Percentiles rank a stretch among this genome's conserved stretches.
These are phyloP conservation scores for Cladosporium sp. DNA, from an alignment of 2,329 filamentous ascomycete species.

Conservation along the genomic window DNA sequence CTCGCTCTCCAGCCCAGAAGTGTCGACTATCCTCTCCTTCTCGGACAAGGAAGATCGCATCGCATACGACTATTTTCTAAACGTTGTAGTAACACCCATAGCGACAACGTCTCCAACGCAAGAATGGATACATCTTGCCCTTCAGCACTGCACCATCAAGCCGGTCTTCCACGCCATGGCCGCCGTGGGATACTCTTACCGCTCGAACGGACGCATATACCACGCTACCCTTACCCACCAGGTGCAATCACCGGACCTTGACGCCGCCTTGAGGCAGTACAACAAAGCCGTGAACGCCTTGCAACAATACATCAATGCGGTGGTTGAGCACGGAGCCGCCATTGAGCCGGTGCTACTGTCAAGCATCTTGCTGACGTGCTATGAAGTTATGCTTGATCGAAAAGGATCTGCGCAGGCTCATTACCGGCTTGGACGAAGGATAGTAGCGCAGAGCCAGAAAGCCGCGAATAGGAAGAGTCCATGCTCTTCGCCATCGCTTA, in stretches of 20 bases:
- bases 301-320: not conserved
- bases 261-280: not conserved
- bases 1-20: not conserved
- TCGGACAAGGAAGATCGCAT: not conserved
- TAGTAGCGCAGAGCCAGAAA: not conserved
- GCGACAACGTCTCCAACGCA: not conserved
- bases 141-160: conserved; percentile 1
- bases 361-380: conserved; percentile 5
- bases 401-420: not conserved
- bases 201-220: not conserved
- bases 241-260: not conserved
- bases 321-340: not conserved
- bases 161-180: conserved; percentile 4
- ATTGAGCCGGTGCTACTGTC: conserved; percentile 8
- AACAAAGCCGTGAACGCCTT: conserved; percentile 4
- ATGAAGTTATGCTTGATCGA: conserved; percentile 5
- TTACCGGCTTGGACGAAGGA: conserved; percentile 3
- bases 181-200: not conserved
- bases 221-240: not conserved
- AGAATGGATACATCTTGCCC: not conserved
- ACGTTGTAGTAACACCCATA: not conserved
- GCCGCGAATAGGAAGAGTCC: not conserved
- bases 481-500: not conserved
- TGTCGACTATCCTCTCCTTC: not conserved
- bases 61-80: conserved; percentile 6